Percentiles rank a stretch among this genome's conserved stretches.
These are phyloP conservation scores for Colletotrichum viniferum DNA, from an alignment of 2,329 filamentous ascomycete genomes.

Conservation along the genomic window DNA sequence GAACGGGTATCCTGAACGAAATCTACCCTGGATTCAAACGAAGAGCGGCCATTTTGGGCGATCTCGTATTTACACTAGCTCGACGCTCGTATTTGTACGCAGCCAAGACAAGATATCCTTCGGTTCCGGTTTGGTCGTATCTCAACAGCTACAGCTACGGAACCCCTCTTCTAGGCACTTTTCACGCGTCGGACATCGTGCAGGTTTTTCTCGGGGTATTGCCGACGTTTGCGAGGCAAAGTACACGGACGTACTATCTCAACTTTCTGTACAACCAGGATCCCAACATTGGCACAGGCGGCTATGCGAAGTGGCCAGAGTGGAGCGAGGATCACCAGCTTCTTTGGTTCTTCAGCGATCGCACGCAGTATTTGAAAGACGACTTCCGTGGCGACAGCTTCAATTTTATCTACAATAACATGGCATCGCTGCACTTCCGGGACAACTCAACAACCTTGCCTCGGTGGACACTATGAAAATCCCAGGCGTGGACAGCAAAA, in stretches of 20 bases:
- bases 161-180: constrained; percentile 75
- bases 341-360: constrained; percentile 45
- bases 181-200: constrained; percentile 73
- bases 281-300: constrained; percentile 62
- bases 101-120: constrained; percentile 51
- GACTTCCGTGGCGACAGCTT: constrained; percentile 38
- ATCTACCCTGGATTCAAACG: constrained; percentile 80
- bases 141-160: constrained; percentile 74
- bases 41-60: constrained; percentile 75
- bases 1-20: constrained; percentile 71
- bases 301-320: constrained; percentile 43
- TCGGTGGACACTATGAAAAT: not conserved
- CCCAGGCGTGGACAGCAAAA: not conserved
- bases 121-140: constrained; percentile 75
- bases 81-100: constrained; percentile 66
- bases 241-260: constrained; percentile 72
- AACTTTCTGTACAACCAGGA: constrained; percentile 74
- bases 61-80: constrained; percentile 75
- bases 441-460: not conserved
- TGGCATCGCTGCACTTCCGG: constrained; percentile 12
- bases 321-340: constrained; percentile 52
- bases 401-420: constrained; percentile 25
- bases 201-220: constrained; percentile 71
- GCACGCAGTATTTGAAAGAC: constrained; percentile 37
- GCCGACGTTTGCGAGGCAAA: constrained; percentile 64